These are phyloP conservation scores for Rhodotorula sp. DNA, from an alignment of 1,284 basidiomycete genomes.

Conservation along the genomic window DNA sequence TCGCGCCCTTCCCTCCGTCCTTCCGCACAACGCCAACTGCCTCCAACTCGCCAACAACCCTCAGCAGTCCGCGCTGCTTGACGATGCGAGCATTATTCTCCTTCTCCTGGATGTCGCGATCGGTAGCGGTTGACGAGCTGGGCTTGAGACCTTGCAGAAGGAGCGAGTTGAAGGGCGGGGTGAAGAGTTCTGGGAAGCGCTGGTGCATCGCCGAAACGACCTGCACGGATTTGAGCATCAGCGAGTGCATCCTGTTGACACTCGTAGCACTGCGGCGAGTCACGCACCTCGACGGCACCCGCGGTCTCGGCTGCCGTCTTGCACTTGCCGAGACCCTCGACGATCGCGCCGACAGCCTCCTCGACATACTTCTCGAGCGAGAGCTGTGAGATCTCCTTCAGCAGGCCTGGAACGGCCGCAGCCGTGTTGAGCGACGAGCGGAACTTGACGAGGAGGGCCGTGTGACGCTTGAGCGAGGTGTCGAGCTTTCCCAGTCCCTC, in stretches of 20 bases:
- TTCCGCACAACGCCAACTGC: conserved; percentile 65
- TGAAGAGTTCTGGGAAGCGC: conserved; percentile 77
- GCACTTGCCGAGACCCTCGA: conserved; percentile 81
- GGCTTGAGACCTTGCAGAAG: conserved; percentile 67
- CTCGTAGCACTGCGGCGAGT: background rate
- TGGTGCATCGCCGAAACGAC: conserved; percentile 84
- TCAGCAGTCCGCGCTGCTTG: conserved; percentile 78
- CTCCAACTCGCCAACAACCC: conserved; percentile 85
- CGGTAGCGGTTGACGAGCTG: conserved; percentile 54
- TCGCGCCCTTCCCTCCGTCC: conserved; percentile 17
- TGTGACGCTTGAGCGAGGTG: conserved; percentile 90
- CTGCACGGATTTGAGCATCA: conserved; percentile 53
- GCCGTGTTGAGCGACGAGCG: conserved; percentile 67
- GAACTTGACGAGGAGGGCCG: conserved; percentile 85
- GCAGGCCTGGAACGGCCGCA: conserved; percentile 76
- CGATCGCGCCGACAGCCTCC: conserved; percentile 80
- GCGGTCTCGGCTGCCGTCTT: conserved; percentile 86
- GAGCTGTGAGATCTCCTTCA: conserved; percentile 86
- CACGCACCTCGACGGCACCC: conserved; percentile 80
- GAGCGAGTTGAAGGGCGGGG: conserved; percentile 65
- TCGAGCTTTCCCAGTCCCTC: conserved; percentile 57
- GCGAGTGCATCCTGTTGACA: background rate
- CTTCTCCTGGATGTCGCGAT: conserved; percentile 83
- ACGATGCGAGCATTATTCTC: conserved; percentile 78
- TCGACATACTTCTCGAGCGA: conserved; percentile 94